Conservation (phyloP, 805 yeast genomes). For the Blastobotrys americana region DNA sequence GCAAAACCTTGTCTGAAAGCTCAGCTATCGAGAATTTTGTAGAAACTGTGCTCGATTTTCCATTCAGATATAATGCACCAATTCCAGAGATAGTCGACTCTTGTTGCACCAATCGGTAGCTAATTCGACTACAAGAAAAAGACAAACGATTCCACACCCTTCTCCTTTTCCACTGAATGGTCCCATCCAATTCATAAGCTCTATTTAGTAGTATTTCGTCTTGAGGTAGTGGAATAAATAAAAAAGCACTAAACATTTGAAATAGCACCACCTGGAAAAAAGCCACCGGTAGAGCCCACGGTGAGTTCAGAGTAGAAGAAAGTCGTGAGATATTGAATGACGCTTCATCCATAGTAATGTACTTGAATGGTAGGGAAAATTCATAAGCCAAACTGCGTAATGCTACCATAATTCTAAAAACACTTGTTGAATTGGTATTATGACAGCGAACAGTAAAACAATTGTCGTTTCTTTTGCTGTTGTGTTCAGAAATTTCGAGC, state of each 20-base stretch:
- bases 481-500: no score
- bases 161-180: background rate
- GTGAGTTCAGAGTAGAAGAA: conserved; percentile 16
- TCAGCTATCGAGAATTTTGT: conserved; percentile 8
- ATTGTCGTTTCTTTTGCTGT: no score
- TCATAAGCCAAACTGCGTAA: no score
- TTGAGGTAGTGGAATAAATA: conserved; percentile 11
- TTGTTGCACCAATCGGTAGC: background rate
- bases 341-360: conserved; percentile 3
- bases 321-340: background rate
- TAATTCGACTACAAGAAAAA: background rate
- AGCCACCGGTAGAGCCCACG: conserved; percentile 20
- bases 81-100: conserved; percentile 1
- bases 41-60: conserved; percentile 4
- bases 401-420: no score
- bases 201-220: conserved; percentile 4
- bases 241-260: conserved; percentile 12
- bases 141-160: background rate
- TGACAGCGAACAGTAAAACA: no score
- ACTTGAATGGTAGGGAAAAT: conserved; percentile 1
- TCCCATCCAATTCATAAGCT: background rate
- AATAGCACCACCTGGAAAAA: conserved; percentile 15
- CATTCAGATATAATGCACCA: conserved; percentile 1
- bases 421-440: no score
- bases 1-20: conserved; percentile 2